Evolutionary conservation across 2,329 filamentous ascomycete species (phyloP), one percentile per base, ranked within the genome.

Genomic region (Calonectria pseudoreteaudii): DNA sequence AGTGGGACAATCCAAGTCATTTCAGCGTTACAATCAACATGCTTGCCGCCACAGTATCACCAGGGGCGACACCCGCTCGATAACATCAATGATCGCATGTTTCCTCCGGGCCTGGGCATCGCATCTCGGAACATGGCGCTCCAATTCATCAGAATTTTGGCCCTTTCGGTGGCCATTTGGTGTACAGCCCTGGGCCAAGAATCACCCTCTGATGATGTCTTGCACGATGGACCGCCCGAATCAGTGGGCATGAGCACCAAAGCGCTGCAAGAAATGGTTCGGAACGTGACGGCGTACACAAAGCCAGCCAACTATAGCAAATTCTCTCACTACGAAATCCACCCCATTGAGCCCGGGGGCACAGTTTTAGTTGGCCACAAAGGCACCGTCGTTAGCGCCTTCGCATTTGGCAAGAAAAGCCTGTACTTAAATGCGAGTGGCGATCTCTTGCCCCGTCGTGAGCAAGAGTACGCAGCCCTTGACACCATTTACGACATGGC

Each of bases 401-500:
- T 82, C 66, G 79, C 80, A 9, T 74, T 79, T 56, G 81, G 81
- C 5, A 73, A 73, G n/a, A 65, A 47, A 23, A 70, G 66, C 7
- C 50, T 73, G 4, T 73, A 73, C 26, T 60, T 60, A 23, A 56
- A 81, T 58, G 80, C 78, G 50, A 81, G 82, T 64, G 82, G 83
- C 44, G 82, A 80, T 3, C 52, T 75, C 13, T 78, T 85, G 9
- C 78, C 80, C 6, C 8, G 16, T 1, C 1, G 56, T 8, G 66
- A 80, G 38, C 81, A 82, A 70, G 80, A 82, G 67, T 76, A 79
- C 18, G 75, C 83, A 11, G 80, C 77, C 0, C 38, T 81, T 5
- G 81, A 85, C 66, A 85, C 83, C 3, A 80, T 85, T n/a, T 85
- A 85, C 74, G 83, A 85, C 73, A 80, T 84, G 81, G 84, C 84